Evolutionary conservation across 768 basidiomycete genomes (phyloP).

Genomic region (Chalciporus piperatus): DNA sequence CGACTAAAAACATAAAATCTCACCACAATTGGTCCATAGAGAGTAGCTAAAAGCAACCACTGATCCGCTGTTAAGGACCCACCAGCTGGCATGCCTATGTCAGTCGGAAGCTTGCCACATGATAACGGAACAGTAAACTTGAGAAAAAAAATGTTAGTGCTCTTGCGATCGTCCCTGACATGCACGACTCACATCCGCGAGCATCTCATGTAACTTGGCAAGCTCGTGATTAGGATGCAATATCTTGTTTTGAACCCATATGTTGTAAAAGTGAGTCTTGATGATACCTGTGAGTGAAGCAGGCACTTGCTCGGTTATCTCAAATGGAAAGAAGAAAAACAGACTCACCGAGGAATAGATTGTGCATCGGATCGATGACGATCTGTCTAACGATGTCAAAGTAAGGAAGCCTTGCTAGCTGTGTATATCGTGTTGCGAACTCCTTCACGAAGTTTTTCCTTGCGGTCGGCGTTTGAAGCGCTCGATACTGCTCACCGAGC

Average conservation of each 20-base stretch:
- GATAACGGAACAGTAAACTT: too few species aligned
- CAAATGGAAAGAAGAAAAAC: too few species aligned
- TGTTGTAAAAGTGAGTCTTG: slow-evolving; percentile 25
- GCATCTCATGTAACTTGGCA: not conserved
- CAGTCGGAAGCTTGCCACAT: too few species aligned
- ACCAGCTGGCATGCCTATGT: too few species aligned
- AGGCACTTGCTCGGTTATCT: too few species aligned
- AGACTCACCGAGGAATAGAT: slow-evolving; percentile 31
- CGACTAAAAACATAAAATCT: too few species aligned
- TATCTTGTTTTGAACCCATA: slow-evolving; percentile 25
- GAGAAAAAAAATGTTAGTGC: too few species aligned
- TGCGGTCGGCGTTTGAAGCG: not conserved
- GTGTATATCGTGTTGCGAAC: slow-evolving; percentile 20
- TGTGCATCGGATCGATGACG: slow-evolving; percentile 36
- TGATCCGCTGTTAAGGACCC: too few species aligned
- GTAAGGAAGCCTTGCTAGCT: slow-evolving; percentile 28
- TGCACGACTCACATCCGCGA: not conserved
- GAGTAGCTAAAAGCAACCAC: too few species aligned
- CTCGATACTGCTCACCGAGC: slow-evolving; percentile 9
- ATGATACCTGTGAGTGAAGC: too few species aligned
- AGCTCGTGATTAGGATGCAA: slow-evolving; percentile 7
- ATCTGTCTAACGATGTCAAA: slow-evolving; percentile 27
- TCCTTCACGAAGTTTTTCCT: slow-evolving; percentile 15
- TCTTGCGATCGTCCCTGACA: too few species aligned
- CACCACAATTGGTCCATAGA: too few species aligned